A percentile compares a stretch with the other conserved stretches of the same genome.
Evolutionary conservation across 2,329 filamentous ascomycete species (phyloP).

Genomic region (Sporothrix euskadiensis): DNA sequence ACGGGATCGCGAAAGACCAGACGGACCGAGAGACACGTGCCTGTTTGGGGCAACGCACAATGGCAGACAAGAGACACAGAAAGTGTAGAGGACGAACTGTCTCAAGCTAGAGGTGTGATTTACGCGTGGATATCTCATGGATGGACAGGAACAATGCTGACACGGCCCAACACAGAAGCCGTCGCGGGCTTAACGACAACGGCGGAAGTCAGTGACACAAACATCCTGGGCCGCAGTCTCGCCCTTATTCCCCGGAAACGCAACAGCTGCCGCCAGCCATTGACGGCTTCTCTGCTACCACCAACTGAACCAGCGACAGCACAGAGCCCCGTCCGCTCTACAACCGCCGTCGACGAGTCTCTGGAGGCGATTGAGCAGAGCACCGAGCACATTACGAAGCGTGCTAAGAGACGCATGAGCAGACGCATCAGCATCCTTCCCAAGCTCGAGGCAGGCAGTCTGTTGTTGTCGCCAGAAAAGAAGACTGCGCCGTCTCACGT

Average conservation of each 20-base stretch:
- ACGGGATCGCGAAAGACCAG: slow-evolving; percentile 41
- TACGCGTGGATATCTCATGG: too few relatives aligned
- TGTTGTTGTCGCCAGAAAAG: slow-evolving; percentile 29
- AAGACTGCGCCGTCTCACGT: slow-evolving; percentile 35
- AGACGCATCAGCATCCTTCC: slow-evolving; percentile 34
- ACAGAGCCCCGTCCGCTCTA: slow-evolving; percentile 1
- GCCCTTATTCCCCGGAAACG: slow-evolving; percentile 39
- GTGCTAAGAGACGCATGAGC: slow-evolving; percentile 37
- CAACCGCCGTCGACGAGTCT: neutral
- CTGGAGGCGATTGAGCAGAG: slow-evolving; percentile 31
- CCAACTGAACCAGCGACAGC: slow-evolving; percentile 3
- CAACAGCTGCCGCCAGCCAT: slow-evolving; percentile 39
- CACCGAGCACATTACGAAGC: slow-evolving; percentile 34
- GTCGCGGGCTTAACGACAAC: neutral
- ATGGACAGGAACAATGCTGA: neutral
- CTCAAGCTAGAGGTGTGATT: slow-evolving; percentile 34
- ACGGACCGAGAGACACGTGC: slow-evolving; percentile 38
- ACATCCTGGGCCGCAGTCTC: slow-evolving; percentile 22
- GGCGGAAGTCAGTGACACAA: neutral
- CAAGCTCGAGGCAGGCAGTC: neutral
- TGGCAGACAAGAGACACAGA: slow-evolving; percentile 36
- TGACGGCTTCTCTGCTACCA: slow-evolving; percentile 31
- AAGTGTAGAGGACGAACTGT: slow-evolving; percentile 33
- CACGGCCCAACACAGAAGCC: neutral
- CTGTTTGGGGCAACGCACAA: slow-evolving; percentile 38